Conservation (phyloP, 805 yeast genomes). For the Cyberlindnera samutprakarnensis region DNA sequence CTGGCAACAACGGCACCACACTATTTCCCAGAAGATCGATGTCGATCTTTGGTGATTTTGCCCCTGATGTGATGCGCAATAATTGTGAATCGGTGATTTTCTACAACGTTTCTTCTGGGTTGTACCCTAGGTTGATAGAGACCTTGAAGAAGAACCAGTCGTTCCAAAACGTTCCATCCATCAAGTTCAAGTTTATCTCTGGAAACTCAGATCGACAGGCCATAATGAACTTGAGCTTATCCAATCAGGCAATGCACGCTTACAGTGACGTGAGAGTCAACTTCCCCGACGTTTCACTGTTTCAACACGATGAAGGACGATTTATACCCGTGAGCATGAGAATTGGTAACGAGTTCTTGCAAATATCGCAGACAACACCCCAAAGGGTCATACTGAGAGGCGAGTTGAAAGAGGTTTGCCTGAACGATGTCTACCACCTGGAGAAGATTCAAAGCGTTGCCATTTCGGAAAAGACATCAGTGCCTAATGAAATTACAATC, state of each 20-base stretch:
- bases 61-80: constrained; percentile 42
- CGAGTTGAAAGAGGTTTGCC: constrained; percentile 27
- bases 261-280: constrained; percentile 44
- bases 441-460: constrained; percentile 32
- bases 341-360: constrained; percentile 65
- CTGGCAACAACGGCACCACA: constrained; percentile 39
- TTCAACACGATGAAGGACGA: constrained; percentile 38
- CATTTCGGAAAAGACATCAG: constrained; percentile 37
- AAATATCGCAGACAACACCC: constrained; percentile 41
- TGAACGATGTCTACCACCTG: constrained; percentile 37
- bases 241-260: constrained; percentile 32
- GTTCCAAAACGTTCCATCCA: constrained; percentile 5
- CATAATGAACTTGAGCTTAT: constrained; percentile 38
- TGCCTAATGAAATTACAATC: constrained; percentile 43
- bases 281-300: constrained; percentile 44
- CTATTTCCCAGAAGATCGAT: constrained; percentile 26
- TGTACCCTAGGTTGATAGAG: constrained; percentile 19
- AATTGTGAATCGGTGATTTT: constrained; percentile 51
- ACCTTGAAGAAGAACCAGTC: constrained; percentile 19
- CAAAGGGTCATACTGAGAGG: constrained; percentile 30
- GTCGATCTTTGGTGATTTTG: constrained; percentile 31
- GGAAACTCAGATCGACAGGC: constrained; percentile 37
- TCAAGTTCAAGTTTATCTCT: constrained; percentile 33
- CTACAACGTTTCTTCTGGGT: constrained; percentile 29
- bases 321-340: constrained; percentile 55